Base-by-base conservation (phyloP, 768 basidiomycete species). In the Phlegmacium glaucopus region DNA sequence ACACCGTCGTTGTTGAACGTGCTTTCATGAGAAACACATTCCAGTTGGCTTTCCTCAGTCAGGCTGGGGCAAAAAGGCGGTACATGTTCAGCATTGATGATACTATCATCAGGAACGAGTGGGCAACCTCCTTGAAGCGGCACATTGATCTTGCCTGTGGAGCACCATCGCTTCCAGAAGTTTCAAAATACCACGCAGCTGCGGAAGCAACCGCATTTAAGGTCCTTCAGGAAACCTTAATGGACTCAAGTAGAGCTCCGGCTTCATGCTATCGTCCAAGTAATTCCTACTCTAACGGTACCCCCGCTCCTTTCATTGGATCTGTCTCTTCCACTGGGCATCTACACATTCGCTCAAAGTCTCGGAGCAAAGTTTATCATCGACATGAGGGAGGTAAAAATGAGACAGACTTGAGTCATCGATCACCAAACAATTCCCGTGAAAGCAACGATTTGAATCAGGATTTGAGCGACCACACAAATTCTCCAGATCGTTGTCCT, bases 21-120 rank as follows among this genome's bases (percentile, higher is more conserved):
- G 85, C 91, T 0, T 97, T 97, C 70, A 97, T 97, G 95, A 82
- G 85, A 49, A 89, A 97, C 62, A 96, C 94, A 0, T 94, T 98
- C 76, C 91, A 96, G 63, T 68, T 97, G 28, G 85, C 92, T 2
- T 97, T 98, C 70, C 52, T 74, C 32, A 83, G 83, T 55, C 80
- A 85, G 52, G 61, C 72, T 27, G 82, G 83, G 26, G 49, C 71
- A 45, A 89, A 87, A 65, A 79, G 93, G 55, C 83, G 85, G 59
- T 98, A 98, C 69, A 93, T 96, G 84, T 97, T 96, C 74, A 93
- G 90, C 52, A 83, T 96, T 36, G 82, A 87, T 42, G 90, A 93
- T 57, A 77, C 85, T 1, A 72, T 87, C 32, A 76, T 88, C 13
- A 81, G 85, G 15, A 78, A 86, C 50, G 80, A 85, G 50, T 92